Base-by-base conservation (phyloP, 768 basidiomycete species). In the Macrocybe gigantea region DNA sequence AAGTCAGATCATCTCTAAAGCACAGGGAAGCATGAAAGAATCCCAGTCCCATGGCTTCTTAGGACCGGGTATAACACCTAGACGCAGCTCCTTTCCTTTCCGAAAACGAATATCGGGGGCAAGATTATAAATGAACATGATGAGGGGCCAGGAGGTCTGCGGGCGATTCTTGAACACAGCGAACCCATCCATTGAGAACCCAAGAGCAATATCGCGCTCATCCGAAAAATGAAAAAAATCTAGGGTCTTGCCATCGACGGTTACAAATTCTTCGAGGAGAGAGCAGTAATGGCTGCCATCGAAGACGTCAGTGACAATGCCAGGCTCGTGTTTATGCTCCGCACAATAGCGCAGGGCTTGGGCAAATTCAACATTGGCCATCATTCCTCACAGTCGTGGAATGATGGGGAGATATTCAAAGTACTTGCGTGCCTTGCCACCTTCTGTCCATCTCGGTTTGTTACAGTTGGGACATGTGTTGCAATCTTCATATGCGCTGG, bases 1-100 rank as follows among this genome's bases (percentile, higher is more conserved):
- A 0, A 72, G 60, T 12, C 53, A 31, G 0, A 59, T 40, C 7
- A 58, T 46, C 44, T 73, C 70, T 12, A 70, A 47, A 3, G 67
- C 50, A 5, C 69, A 44, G 0, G 70, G 72, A 13, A 45, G 56
- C 0, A 67, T 50, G 41, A 73, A 74, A 0, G 73, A 74, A 29
- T 61, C 62, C 1, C 64, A 15, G 45, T 71, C 64, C 10, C 60
- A 54, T 0, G 70, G 65, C 33, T 63, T 60, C 10, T 60, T 55
- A 0, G 69, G 73, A 0, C 73, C 66, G 1, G 70, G 70, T 37
- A 74, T 70, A 45, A 72, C 51, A 6, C 66, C 64, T 5, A 70
- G 31, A 13, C 56, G 60, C 4, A 73, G 39, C 5, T 71, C 52
- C 32, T 69, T 51, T 2, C 56, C 39, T n/a, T 61, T 40, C 22